Conservation (phyloP, 768 basidiomycete genomes). For the Termitomyces titanicus region DNA sequence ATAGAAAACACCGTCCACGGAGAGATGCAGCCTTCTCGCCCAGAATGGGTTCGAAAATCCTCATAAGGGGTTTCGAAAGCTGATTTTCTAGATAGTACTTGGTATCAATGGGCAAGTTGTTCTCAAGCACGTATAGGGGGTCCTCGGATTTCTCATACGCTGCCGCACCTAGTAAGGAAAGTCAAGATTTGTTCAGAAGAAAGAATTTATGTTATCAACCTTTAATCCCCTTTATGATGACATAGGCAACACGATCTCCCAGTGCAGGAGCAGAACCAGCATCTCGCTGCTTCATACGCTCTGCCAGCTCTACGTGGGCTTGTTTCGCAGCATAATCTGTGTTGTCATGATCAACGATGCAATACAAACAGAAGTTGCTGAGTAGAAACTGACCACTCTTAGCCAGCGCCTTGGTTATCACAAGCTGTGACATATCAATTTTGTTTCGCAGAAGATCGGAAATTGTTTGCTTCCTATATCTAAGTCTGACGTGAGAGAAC, state of each 20-base stretch:
- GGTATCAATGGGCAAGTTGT: slow-evolving; percentile 97
- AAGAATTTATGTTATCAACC: slow-evolving; percentile 37
- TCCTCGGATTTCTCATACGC: slow-evolving; percentile 99
- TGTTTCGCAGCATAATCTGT: slow-evolving; percentile 92
- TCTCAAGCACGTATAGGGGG: slow-evolving; percentile 94
- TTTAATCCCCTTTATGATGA: slow-evolving; percentile 95
- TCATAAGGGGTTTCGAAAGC: slow-evolving; percentile 91
- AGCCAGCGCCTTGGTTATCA: slow-evolving; percentile 95
- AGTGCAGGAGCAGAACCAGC: slow-evolving; percentile 97
- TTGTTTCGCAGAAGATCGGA: slow-evolving; percentile 94
- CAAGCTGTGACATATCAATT: slow-evolving; percentile 97
- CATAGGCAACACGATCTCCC: slow-evolving; percentile 98
- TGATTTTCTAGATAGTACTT: slow-evolving; percentile 98
- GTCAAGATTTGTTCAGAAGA: not conserved
- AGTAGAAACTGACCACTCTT: slow-evolving; percentile 68
- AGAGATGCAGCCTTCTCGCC: slow-evolving; percentile 88
- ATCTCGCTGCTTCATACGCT: slow-evolving; percentile 94
- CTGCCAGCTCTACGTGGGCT: slow-evolving; percentile 94
- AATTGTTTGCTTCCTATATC: slow-evolving; percentile 92
- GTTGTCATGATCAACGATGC: not conserved
- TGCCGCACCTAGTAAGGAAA: slow-evolving; percentile 64
- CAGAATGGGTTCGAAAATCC: slow-evolving; percentile 97
- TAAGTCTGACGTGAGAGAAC: slow-evolving; percentile 25
- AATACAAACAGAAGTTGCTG: not conserved
- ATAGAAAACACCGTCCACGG: slow-evolving; percentile 44